Conservation (phyloP, 2,329 filamentous ascomycete species). For the Akanthomyces dipterigenus region DNA sequence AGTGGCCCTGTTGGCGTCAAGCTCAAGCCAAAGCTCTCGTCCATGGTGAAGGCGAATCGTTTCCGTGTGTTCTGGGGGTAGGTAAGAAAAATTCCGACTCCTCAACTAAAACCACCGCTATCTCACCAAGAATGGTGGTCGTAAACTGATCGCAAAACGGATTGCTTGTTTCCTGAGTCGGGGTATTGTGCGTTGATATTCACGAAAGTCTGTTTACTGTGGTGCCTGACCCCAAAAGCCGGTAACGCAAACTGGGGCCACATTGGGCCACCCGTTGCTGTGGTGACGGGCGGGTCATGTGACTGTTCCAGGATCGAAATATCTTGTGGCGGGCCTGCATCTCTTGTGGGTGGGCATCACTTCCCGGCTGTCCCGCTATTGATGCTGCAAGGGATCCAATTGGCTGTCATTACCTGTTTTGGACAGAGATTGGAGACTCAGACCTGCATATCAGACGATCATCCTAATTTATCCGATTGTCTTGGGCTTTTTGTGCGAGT, state of each 20-base stretch:
- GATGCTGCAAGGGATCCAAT: background rate
- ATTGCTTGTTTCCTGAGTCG: background rate
- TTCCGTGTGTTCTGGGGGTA: background rate
- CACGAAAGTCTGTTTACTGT: constrained; percentile 11
- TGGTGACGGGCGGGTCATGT: constrained; percentile 11
- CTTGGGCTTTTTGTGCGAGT: background rate
- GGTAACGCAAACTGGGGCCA: background rate
- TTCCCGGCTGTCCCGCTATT: constrained; percentile 7
- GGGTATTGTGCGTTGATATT: constrained; percentile 5
- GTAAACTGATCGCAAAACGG: background rate
- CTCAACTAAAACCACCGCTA: background rate
- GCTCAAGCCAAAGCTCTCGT: constrained; percentile 21
- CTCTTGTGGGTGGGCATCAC: too few relatives aligned
- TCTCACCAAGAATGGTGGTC: background rate
- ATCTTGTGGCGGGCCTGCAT: background rate
- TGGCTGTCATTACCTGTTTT: background rate
- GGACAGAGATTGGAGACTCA: constrained; percentile 5
- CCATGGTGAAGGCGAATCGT: background rate
- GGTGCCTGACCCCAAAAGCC: background rate
- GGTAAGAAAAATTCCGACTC: background rate
- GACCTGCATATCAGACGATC: constrained; percentile 2
- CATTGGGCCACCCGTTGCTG: constrained; percentile 13
- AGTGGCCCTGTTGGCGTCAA: constrained; percentile 48
- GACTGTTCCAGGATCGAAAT: background rate
- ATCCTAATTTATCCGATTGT: background rate